Percentiles rank a stretch among this genome's conserved stretches.
These are phyloP conservation scores for Eucalyptus tenuipes DNA, from an alignment of 345 rosid genomes.

Conservation along the genomic window DNA sequence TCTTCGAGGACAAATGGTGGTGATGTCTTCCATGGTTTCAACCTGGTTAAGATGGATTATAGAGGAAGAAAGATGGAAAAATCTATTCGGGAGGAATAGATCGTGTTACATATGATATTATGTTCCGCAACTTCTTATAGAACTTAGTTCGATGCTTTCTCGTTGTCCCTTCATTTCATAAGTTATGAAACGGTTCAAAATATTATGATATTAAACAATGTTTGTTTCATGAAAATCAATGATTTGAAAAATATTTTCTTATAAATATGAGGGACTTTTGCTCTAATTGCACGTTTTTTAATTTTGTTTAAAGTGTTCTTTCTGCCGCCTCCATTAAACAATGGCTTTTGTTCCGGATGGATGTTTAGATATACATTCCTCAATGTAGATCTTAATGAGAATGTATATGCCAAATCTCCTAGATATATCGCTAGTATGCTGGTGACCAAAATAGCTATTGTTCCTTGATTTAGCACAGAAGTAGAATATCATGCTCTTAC, in stretches of 20 bases:
- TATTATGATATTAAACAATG: background rate
- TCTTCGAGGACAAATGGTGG: background rate
- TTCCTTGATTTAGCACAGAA: fast-evolving
- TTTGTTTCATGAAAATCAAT: background rate
- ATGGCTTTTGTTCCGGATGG: fast-evolving
- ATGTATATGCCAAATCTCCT: background rate
- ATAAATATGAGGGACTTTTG: background rate
- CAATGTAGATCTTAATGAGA: background rate
- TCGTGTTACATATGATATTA: background rate
- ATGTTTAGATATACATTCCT: background rate
- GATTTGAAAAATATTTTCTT: too few species aligned
- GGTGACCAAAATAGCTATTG: fast-evolving
- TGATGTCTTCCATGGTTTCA: background rate
- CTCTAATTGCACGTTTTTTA: background rate
- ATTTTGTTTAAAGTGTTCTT: background rate
- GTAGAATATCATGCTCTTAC: background rate
- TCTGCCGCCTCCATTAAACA: fast-evolving
- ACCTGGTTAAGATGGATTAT: background rate
- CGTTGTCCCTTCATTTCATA: background rate
- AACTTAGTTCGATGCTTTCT: background rate
- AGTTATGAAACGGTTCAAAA: background rate
- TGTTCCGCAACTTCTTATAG: background rate
- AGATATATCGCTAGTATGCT: background rate
- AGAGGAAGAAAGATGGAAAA: background rate
- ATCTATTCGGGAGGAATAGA: background rate